These are phyloP conservation scores for Gynandropsis gynandra DNA, from an alignment of 345 rosid species.

Conservation along the genomic window DNA sequence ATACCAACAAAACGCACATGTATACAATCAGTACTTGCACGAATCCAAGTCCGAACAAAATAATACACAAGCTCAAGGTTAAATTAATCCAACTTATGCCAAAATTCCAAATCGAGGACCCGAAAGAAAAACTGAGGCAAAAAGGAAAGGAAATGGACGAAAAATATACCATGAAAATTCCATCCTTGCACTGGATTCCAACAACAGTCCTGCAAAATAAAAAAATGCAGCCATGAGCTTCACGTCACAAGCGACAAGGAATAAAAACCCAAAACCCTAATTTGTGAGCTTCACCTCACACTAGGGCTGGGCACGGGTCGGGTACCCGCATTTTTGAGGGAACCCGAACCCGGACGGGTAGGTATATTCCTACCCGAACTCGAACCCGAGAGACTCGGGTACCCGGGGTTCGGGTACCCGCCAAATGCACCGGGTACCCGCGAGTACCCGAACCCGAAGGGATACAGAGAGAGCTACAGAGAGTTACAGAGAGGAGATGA, in stretches of 20 bases:
- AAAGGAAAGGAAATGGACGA: neutral
- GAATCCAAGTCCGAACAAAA: neutral
- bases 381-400: too few relatives aligned
- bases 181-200: constrained; percentile 97
- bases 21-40: neutral
- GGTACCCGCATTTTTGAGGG: too few relatives aligned
- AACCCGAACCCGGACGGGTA: too few relatives aligned
- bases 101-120: neutral
- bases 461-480: too few relatives aligned
- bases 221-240: too few relatives aligned
- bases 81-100: neutral
- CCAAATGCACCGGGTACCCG: too few relatives aligned
- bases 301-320: too few relatives aligned
- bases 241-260: neutral
- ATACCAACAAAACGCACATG: neutral
- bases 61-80: neutral
- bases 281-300: neutral
- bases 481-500: too few relatives aligned
- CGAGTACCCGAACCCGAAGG: too few relatives aligned
- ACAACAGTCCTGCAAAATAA: constrained; percentile 63
- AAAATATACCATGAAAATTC: constrained; percentile 70
- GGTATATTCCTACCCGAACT: too few relatives aligned
- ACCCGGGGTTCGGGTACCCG: too few relatives aligned
- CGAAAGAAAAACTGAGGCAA: neutral
- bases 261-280: constrained; percentile 18